A percentile compares a stretch with the other conserved stretches of the same genome.
These are phyloP conservation scores for Eimeria sp. DNA, from an alignment of 169 alveolate species.

Conservation along the genomic window DNA sequence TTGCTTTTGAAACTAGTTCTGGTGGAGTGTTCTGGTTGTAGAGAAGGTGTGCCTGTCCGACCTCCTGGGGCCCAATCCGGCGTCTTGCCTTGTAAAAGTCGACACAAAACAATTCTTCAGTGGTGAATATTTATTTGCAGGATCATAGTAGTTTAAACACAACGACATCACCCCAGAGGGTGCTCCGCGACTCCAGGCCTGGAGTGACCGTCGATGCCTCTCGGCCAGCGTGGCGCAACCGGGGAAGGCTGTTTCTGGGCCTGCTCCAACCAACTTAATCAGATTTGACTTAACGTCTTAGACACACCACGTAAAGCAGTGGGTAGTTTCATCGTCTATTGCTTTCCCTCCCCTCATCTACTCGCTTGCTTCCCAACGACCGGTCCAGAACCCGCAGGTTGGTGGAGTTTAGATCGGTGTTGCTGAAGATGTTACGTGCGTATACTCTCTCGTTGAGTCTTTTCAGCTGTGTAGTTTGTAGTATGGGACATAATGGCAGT, in stretches of 20 bases:
- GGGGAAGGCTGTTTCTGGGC: background rate
- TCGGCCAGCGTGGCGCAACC: background rate
- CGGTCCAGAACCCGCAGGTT: background rate
- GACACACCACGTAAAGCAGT: background rate
- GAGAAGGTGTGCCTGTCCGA: no score
- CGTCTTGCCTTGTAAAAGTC: background rate
- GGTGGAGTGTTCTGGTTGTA: no score
- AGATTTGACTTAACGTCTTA: no score
- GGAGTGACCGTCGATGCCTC: slow-evolving; percentile 21
- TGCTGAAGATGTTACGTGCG: background rate
- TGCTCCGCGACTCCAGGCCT: background rate
- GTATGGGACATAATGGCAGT: background rate
- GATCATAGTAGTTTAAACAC: background rate
- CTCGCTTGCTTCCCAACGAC: background rate
- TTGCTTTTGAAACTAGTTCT: no score
- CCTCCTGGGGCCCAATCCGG: no score
- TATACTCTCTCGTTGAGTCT: background rate
- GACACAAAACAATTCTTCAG: background rate
- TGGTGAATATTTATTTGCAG: background rate
- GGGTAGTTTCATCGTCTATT: no score
- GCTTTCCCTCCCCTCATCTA: background rate
- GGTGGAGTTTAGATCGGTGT: background rate
- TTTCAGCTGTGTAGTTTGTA: background rate
- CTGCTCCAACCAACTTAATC: no score
- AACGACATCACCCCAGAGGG: background rate